phyloP scores from a whole-genome alignment of 2,329 filamentous ascomycete species.

The Kalaharituber pfeilii region DNA sequence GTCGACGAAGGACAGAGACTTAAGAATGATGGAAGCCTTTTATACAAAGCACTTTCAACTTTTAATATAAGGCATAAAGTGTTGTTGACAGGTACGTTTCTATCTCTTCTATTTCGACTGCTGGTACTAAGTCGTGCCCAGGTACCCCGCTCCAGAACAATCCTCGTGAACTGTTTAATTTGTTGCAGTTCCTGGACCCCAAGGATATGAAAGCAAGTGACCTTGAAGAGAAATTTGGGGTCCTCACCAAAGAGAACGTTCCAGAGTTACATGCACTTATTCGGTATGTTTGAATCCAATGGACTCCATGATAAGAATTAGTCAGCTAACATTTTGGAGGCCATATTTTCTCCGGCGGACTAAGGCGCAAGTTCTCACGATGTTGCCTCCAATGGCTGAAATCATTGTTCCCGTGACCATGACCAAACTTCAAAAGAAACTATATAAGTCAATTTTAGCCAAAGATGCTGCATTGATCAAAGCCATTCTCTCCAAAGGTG shows the following conservation, averaged over 20 bases:
- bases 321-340: conserved; percentile 5
- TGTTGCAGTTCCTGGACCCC: conserved; percentile 84
- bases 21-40: conserved; percentile 74
- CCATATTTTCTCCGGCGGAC: conserved; percentile 58
- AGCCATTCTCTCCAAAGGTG: conserved; percentile 56
- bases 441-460: conserved; percentile 83
- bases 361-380: conserved; percentile 77
- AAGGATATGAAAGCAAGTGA: conserved; percentile 46
- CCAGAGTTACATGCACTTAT: conserved; percentile 64
- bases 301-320: background rate
- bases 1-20: conserved; percentile 91
- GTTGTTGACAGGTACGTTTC: conserved; percentile 60
- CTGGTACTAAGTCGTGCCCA: no score
- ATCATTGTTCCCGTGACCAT: conserved; percentile 94
- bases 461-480: conserved; percentile 81
- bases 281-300: conserved; percentile 27
- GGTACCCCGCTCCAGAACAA: conserved; percentile 96
- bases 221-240: conserved; percentile 57
- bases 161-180: conserved; percentile 80
- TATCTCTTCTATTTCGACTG: no score
- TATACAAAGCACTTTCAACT: conserved; percentile 56
- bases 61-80: conserved; percentile 70
- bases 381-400: conserved; percentile 81
- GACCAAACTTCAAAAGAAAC: conserved; percentile 79
- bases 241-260: conserved; percentile 70